Conservation (phyloP, 139 green algal species). For the Coccomyxa sp. region DNA sequence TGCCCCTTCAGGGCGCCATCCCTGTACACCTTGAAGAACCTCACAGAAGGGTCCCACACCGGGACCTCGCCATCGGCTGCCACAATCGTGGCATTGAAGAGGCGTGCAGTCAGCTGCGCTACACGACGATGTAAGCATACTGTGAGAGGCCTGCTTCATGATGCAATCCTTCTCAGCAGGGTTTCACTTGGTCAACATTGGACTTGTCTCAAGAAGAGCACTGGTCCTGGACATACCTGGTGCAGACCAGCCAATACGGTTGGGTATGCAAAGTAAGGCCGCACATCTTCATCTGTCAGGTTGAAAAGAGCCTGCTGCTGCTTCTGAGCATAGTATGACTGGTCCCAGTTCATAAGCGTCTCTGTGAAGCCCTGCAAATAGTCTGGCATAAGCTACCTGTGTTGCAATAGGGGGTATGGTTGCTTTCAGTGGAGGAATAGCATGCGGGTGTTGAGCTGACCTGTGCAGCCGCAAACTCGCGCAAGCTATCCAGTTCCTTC, state of each 20-base stretch:
- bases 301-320: constrained; percentile 74
- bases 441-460: neutral
- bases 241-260: constrained; percentile 90
- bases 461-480: neutral
- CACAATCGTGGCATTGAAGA: constrained; percentile 90
- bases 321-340: constrained; percentile 86
- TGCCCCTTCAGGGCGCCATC: constrained; percentile 69
- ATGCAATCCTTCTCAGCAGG: no score
- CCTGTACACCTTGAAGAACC: constrained; percentile 82
- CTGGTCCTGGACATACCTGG: no score
- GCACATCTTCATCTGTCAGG: constrained; percentile 89
- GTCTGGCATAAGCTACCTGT: no score
- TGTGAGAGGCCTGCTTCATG: no score
- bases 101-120: constrained; percentile 63
- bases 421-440: no score
- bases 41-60: constrained; percentile 86
- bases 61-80: constrained; percentile 79
- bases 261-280: constrained; percentile 91
- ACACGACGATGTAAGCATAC: no score
- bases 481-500: constrained; percentile 76
- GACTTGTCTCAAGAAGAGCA: no score
- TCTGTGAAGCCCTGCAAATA: constrained; percentile 41
- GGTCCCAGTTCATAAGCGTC: constrained; percentile 76
- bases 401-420: no score
- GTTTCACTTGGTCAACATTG: no score